phyloP scores from a whole-genome alignment of 352 stramenopile genomes.

The Phytopythium aichiense region DNA sequence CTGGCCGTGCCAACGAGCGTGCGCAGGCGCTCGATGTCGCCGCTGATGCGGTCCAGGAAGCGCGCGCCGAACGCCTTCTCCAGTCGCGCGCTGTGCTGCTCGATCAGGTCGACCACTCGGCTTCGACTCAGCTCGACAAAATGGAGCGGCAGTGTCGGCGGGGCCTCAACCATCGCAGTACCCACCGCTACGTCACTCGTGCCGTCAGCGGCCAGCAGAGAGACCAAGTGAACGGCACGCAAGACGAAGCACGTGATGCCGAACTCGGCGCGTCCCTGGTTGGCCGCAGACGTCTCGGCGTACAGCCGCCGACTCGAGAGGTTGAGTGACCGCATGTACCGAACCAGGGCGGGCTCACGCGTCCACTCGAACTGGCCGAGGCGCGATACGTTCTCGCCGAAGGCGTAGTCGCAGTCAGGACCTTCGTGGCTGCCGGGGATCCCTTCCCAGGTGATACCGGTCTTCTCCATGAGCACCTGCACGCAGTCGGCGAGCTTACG shows the following conservation, averaged over 20 bases:
- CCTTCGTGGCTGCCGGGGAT: neutral
- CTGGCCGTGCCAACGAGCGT: neutral
- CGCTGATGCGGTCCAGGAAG: constrained; percentile 20
- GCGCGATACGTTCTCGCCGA: constrained; percentile 3
- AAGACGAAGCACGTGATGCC: constrained; percentile 15
- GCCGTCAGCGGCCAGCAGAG: neutral
- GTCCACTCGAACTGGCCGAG: constrained; percentile 14
- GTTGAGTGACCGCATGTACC: constrained; percentile 26
- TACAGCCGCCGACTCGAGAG: constrained; percentile 24
- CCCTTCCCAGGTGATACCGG: neutral
- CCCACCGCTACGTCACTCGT: neutral
- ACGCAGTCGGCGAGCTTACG: neutral
- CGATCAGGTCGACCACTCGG: constrained; percentile 20
- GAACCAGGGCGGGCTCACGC: constrained; percentile 12
- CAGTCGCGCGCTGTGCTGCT: constrained; percentile 21
- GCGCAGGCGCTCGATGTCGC: constrained; percentile 22
- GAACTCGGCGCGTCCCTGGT: constrained; percentile 9
- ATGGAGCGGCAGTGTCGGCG: constrained; percentile 15
- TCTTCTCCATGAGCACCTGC: constrained; percentile 6
- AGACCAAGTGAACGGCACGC: constrained; percentile 3
- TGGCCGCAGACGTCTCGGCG: constrained; percentile 7
- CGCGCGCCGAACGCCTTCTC: constrained; percentile 14
- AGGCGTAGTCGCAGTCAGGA: neutral
- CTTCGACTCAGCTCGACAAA: constrained; percentile 12
- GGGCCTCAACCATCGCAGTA: constrained; percentile 1